phyloP scores from a whole-genome alignment of 768 basidiomycete genomes.

The Boletales sp. region DNA sequence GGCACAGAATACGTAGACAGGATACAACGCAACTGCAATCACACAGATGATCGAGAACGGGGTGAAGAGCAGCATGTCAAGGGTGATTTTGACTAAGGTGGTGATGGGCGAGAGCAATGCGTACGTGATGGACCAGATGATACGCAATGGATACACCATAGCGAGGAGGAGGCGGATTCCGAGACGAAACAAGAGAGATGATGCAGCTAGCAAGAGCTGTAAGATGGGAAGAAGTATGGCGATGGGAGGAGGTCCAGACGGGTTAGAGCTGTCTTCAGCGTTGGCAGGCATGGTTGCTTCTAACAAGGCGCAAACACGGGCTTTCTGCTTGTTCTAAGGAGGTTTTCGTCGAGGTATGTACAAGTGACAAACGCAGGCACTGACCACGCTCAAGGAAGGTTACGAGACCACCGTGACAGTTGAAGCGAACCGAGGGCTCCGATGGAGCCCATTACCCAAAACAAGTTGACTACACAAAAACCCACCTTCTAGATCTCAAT shows the following conservation, averaged over 20 bases:
- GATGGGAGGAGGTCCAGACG: constrained; percentile 22
- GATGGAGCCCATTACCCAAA: too few species aligned
- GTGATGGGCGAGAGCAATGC: constrained; percentile 50
- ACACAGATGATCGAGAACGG: constrained; percentile 41
- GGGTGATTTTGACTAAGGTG: constrained; percentile 38
- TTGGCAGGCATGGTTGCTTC: neutral
- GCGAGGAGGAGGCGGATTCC: constrained; percentile 9
- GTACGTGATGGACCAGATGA: constrained; percentile 23
- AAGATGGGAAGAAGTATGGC: constrained; percentile 20
- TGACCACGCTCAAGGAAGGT: neutral
- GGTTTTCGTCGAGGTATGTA: too few species aligned
- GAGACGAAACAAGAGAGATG: constrained; percentile 14
- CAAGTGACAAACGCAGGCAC: too few species aligned
- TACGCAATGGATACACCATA: constrained; percentile 15
- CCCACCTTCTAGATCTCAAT: too few species aligned
- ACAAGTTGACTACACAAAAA: too few species aligned
- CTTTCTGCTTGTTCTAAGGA: too few species aligned
- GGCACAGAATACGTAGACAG: constrained; percentile 54
- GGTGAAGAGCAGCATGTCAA: constrained; percentile 41
- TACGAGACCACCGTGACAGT: too few species aligned
- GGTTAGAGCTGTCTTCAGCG: neutral
- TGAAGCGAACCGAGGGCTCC: too few species aligned
- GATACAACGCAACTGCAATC: constrained; percentile 45
- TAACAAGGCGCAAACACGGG: constrained; percentile 6
- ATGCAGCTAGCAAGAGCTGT: constrained; percentile 3